Evolutionary conservation across 192 early-diverging fungal genomes (phyloP).

Genomic region (Mortierella antarctica): DNA sequence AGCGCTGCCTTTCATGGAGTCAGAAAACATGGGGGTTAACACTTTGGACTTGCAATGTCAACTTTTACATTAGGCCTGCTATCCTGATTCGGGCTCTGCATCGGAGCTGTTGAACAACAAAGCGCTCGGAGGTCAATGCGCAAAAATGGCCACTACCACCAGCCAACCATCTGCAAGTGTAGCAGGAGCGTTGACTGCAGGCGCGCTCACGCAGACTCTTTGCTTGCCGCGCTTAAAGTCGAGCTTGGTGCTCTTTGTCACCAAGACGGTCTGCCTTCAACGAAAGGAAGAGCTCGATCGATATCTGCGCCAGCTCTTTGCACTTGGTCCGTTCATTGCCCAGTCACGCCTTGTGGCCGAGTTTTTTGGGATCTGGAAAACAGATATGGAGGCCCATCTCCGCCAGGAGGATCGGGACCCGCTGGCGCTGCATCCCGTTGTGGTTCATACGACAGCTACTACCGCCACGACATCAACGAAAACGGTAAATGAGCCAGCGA

Average conservation of each 20-base stretch:
- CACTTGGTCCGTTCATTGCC: conserved; percentile 32
- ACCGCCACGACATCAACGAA: background rate
- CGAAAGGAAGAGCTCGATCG: conserved; percentile 47
- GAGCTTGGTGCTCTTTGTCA: conserved; percentile 32
- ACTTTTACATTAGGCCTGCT: too few species aligned
- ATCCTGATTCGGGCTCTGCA: too few species aligned
- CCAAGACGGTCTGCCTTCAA: conserved; percentile 38
- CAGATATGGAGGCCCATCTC: conserved; percentile 42
- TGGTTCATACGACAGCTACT: background rate
- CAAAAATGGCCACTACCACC: too few species aligned
- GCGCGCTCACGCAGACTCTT: too few species aligned
- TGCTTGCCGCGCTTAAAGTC: conserved; percentile 32
- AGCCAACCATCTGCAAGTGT: too few species aligned
- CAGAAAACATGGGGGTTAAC: too few species aligned
- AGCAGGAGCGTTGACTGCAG: too few species aligned
- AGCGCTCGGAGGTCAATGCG: too few species aligned
- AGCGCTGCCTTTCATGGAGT: too few species aligned
- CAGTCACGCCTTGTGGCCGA: conserved; percentile 49
- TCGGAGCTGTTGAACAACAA: too few species aligned
- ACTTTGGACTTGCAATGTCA: too few species aligned
- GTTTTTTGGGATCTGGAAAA: conserved; percentile 53
- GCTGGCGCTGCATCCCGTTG: conserved; percentile 18
- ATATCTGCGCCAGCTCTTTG: conserved; percentile 46
- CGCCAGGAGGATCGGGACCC: conserved; percentile 49
- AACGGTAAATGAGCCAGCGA: background rate